Percentiles rank a stretch among this genome's conserved stretches.
phyloP scores from a whole-genome alignment of 176 grass and related monocot genomes.

The Calamus simplicifolius region DNA sequence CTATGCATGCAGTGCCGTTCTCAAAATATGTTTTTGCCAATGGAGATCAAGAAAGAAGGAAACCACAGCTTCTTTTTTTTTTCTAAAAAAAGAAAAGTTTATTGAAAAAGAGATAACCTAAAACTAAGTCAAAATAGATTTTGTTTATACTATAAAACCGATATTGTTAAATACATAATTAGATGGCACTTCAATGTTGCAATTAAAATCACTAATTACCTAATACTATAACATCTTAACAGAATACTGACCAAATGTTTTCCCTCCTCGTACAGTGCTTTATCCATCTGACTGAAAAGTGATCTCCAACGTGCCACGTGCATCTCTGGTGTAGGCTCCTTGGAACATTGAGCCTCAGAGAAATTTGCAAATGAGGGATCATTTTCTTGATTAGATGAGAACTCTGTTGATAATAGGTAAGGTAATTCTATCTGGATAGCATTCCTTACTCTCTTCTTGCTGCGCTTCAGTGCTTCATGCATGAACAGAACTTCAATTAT shows the following conservation, averaged over 20 bases:
- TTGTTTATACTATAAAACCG: no score
- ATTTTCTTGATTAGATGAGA: constrained; percentile 58
- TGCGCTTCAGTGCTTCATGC: constrained; percentile 69
- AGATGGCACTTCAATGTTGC: no score
- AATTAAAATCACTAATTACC: not conserved
- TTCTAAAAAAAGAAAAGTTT: no score
- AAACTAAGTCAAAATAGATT: no score
- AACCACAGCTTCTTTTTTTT: no score
- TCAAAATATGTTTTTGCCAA: no score
- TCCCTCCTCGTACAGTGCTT: constrained; percentile 69
- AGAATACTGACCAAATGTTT: constrained; percentile 60
- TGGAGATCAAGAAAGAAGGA: no score
- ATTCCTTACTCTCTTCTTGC: constrained; percentile 64
- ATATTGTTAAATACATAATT: no score
- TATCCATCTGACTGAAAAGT: constrained; percentile 92
- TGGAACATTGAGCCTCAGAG: constrained; percentile 18
- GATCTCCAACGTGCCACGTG: constrained; percentile 74
- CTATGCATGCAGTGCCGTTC: no score
- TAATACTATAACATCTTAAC: constrained; percentile 1
- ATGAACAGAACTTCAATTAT: no score
- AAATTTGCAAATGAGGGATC: constrained; percentile 30
- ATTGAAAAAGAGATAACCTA: no score
- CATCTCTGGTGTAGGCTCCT: constrained; percentile 42
- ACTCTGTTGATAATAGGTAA: constrained; percentile 68
- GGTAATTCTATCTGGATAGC: constrained; percentile 78